Evolutionary conservation across 345 rosid species (phyloP), one percentile per base, ranked within the genome.

Genomic region (Eucalyptus curtisii): DNA sequence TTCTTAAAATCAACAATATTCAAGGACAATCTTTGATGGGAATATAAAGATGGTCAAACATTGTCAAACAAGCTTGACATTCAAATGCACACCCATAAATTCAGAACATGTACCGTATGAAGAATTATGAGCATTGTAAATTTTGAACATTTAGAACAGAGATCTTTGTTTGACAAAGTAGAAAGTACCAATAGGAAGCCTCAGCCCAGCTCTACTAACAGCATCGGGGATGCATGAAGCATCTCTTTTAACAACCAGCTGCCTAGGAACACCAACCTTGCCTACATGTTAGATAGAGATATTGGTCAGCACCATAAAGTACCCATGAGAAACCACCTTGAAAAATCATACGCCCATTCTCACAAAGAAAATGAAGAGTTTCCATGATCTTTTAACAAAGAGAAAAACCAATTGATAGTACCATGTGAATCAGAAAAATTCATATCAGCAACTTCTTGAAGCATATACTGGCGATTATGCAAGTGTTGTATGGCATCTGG

Each of bases 371-470:
- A 66, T 59, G 13, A n/a, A 61, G 33, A 87, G 47, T 45, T 25
- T 37, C 48, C 50, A n/a, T 9, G 8, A n/a, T 44, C 20, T 33
- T 76, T 76, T 37, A 20, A 76, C 82, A 86, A 66, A 7, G 13
- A 27, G 45, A 84, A 45, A 66, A 40, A 50, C 48, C 49, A 11
- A 45, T 27, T 27, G 45, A 37, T 22, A 47, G 44, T 91, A 94
- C 98, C 97, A 88, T 92, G 92, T 33, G 93, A 85, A 86, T 84
- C 91, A 59, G 93, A 93, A 91, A 96, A 94, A 80, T 94, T 95
- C 97, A 96, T 94, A 81, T 95, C 95, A 88, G 96, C 98, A 84
- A 96, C 98, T 90, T 96, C 95, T 91, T 95, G 97, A 42, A 96
- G 95, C 98, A 96, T 96, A 25, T 95, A 96, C 87, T 96, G 97